Evolutionary conservation across 228 moss, liverwort and hornwort species (phyloP).

Genomic region (Sphagnum fallax): DNA sequence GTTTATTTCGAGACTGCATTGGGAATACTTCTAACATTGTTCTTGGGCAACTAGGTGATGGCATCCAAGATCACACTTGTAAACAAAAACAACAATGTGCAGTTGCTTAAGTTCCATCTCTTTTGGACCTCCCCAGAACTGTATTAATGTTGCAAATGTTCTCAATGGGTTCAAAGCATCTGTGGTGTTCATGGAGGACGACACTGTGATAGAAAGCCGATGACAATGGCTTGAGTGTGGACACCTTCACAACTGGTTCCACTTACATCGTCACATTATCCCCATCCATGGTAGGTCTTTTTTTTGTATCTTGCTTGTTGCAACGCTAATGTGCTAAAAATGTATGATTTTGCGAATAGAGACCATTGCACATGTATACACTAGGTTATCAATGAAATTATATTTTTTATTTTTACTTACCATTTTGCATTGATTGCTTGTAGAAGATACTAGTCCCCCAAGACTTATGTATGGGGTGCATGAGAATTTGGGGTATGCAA

Average conservation of each 20-base stretch:
- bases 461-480: neutral
- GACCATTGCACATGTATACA: no score
- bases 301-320: no score
- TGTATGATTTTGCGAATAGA: no score
- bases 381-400: neutral
- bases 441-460: neutral
- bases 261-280: neutral
- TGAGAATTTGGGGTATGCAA: neutral
- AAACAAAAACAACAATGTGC: constrained; percentile 30
- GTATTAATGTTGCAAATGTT: constrained; percentile 38
- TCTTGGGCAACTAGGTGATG: constrained; percentile 9
- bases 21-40: no score
- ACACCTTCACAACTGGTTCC: constrained; percentile 7
- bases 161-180: constrained; percentile 41
- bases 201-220: constrained; percentile 50
- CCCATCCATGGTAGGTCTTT: no score
- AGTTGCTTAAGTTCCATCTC: constrained; percentile 25
- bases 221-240: constrained; percentile 41
- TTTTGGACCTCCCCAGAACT: constrained; percentile 34
- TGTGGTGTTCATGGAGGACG: constrained; percentile 39
- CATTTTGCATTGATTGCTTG: neutral
- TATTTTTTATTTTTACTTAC: neutral
- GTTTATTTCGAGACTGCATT: no score
- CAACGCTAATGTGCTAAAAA: no score
- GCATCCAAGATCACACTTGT: constrained; percentile 36